phyloP scores from a whole-genome alignment of 2,329 filamentous ascomycete species.

The Davidsoniella neocaledoniae region DNA sequence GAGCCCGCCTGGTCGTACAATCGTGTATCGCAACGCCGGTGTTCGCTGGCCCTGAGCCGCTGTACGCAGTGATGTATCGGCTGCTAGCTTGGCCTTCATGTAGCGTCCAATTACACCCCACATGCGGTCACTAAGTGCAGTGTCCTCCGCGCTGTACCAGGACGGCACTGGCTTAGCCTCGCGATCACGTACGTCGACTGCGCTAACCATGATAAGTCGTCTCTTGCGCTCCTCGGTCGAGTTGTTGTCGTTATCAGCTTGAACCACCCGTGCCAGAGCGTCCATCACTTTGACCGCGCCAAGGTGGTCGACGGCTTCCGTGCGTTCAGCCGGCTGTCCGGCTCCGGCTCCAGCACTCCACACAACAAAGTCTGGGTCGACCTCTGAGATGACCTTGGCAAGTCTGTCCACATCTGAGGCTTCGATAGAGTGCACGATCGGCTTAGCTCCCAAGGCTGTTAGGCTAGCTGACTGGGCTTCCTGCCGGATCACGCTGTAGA shows the following conservation, averaged over 20 bases:
- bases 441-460: constrained; percentile 23
- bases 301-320: constrained; percentile 27
- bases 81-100: constrained; percentile 26
- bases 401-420: constrained; percentile 22
- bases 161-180: constrained; percentile 21
- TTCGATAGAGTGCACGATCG: constrained; percentile 27
- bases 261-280: constrained; percentile 22
- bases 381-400: constrained; percentile 20
- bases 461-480: constrained; percentile 21
- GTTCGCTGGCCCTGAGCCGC: constrained; percentile 18
- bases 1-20: constrained; percentile 26
- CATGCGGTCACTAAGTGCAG: constrained; percentile 20
- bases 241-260: background rate
- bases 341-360: constrained; percentile 19
- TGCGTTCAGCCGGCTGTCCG: constrained; percentile 21
- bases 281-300: constrained; percentile 29
- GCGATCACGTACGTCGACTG: constrained; percentile 27
- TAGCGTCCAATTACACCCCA: constrained; percentile 25
- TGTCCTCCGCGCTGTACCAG: constrained; percentile 27
- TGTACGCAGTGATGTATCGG: constrained; percentile 23
- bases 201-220: constrained; percentile 29
- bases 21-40: constrained; percentile 27
- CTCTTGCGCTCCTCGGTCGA: constrained; percentile 17
- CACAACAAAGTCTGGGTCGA: constrained; percentile 19
- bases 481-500: constrained; percentile 18